These are phyloP conservation scores for Hypoxylon sp. DNA, from an alignment of 2,329 filamentous ascomycete genomes.

Conservation along the genomic window DNA sequence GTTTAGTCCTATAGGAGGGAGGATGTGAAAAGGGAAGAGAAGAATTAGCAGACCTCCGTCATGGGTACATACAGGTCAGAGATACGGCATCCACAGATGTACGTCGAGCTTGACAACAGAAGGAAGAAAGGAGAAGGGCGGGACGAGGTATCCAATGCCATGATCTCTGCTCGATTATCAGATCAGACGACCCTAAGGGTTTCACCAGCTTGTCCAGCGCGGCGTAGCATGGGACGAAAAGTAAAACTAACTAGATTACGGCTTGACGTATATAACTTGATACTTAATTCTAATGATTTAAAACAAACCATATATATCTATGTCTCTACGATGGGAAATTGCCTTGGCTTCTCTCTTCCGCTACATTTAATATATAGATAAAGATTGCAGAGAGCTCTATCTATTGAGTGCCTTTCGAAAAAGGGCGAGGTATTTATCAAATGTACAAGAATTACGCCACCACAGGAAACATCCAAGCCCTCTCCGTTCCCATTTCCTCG, in stretches of 20 bases:
- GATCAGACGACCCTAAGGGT: neutral
- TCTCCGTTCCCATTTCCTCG: neutral
- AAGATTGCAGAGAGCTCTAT: no score
- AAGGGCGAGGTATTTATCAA: no score
- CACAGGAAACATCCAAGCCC: no score
- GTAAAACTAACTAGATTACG: constrained; percentile 25
- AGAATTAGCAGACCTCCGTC: neutral
- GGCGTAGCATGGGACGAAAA: constrained; percentile 2
- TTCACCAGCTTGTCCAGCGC: constrained; percentile 1
- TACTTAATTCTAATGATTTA: constrained; percentile 43
- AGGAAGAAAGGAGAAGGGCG: neutral
- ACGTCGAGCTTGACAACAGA: neutral
- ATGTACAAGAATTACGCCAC: no score
- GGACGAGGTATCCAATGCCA: neutral
- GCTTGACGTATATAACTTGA: constrained; percentile 24
- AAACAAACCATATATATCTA: neutral
- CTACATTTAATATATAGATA: neutral
- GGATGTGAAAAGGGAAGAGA: neutral
- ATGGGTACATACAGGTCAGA: neutral
- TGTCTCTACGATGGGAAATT: no score
- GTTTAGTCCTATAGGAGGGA: constrained; percentile 33
- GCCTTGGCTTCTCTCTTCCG: neutral
- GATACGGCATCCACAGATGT: neutral
- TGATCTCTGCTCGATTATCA: constrained; percentile 22
- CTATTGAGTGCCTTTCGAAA: no score